Percentiles rank a stretch among this genome's conserved stretches.
Conservation (phyloP, 441 rosid genomes). For the Dalechampia spathulata region DNA sequence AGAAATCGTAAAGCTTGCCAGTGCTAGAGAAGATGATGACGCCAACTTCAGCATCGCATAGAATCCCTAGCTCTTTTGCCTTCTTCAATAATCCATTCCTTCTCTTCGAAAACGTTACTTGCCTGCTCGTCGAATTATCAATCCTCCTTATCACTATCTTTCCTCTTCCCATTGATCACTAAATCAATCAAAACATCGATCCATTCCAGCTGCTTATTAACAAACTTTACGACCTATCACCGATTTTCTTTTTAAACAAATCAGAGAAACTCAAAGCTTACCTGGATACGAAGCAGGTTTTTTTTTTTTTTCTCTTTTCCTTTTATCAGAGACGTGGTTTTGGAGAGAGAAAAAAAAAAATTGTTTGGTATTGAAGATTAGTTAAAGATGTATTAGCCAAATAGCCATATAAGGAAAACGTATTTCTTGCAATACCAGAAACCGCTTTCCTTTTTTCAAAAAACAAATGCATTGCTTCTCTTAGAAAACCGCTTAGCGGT, state of each 20-base stretch:
- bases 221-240: too few relatives aligned
- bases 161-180: constrained; percentile 95
- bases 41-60: constrained; percentile 81
- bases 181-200: too few relatives aligned
- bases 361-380: background rate
- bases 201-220: too few relatives aligned
- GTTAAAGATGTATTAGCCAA: constrained; percentile 9
- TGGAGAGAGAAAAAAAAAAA: background rate
- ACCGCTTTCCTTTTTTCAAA: background rate
- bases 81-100: constrained; percentile 73
- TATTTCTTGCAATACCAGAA: constrained; percentile 3
- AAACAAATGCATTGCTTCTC: too few relatives aligned
- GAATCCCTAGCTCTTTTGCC: constrained; percentile 66
- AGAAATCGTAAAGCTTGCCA: constrained; percentile 58
- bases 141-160: constrained; percentile 70
- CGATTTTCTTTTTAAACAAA: too few relatives aligned
- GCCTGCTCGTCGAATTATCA: constrained; percentile 75
- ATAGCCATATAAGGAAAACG: constrained; percentile 37
- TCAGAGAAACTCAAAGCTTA: too few relatives aligned
- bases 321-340: too few relatives aligned
- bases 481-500: too few relatives aligned
- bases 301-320: too few relatives aligned
- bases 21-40: constrained; percentile 74
- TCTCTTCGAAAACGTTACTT: too few relatives aligned
- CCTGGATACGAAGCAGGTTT: too few relatives aligned